These are phyloP conservation scores for Penicillium subrubescens DNA, from an alignment of 495 filamentous ascomycete genomes.

Conservation along the genomic window DNA sequence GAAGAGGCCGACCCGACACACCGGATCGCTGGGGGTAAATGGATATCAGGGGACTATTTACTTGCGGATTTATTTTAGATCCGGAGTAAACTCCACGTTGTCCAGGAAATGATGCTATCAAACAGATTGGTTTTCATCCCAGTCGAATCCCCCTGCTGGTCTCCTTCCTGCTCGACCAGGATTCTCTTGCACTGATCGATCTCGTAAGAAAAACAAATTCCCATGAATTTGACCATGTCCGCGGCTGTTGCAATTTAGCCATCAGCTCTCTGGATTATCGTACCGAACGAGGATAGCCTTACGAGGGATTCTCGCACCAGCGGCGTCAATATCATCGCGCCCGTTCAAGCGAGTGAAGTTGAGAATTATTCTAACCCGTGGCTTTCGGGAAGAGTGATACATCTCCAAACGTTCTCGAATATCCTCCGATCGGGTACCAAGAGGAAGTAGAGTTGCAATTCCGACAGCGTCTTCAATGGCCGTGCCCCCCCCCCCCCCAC, in stretches of 20 bases:
- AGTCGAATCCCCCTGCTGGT: neutral
- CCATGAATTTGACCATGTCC: slow-evolving; percentile 21
- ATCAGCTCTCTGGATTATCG: neutral
- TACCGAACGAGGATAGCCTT: neutral
- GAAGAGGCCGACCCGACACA: neutral
- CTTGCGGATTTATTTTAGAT: neutral
- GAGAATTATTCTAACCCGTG: neutral
- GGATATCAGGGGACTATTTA: neutral
- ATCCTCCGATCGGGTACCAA: slow-evolving; percentile 38
- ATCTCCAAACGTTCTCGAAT: slow-evolving; percentile 51
- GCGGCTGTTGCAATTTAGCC: neutral
- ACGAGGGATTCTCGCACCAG: neutral
- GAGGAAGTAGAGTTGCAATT: slow-evolving; percentile 53
- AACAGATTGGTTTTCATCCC: neutral
- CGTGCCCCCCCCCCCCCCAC: slow-evolving; percentile 56
- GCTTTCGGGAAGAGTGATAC: slow-evolving; percentile 31
- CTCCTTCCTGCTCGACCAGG: neutral
- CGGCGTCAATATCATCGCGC: neutral
- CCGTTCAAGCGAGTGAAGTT: neutral
- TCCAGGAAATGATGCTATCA: neutral
- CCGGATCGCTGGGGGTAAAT: neutral
- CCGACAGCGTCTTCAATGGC: slow-evolving; percentile 62
- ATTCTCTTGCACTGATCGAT: slow-evolving; percentile 12
- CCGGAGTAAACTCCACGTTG: too few species aligned
- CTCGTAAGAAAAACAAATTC: slow-evolving; percentile 17